A percentile compares a stretch with the other conserved stretches of the same genome.
Conservation (phyloP, 1,284 basidiomycete genomes). For the Cutaneotrichosporon sp. region DNA sequence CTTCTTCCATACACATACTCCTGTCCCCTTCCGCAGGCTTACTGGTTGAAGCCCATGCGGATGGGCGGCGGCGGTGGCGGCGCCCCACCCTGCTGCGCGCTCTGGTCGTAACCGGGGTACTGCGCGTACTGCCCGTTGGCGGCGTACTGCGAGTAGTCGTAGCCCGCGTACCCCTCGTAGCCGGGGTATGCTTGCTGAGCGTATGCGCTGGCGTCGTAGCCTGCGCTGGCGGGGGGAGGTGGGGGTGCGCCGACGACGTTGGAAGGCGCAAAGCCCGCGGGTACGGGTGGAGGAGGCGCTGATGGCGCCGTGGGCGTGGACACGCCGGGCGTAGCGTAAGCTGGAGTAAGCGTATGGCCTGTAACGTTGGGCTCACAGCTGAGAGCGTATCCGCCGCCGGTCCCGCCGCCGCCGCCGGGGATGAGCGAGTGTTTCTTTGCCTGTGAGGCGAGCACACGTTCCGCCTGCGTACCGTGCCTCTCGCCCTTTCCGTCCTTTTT, state of each 20-base stretch:
- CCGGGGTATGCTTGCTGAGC: conserved; percentile 8
- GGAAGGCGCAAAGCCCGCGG: conserved; percentile 50
- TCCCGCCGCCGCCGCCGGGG: conserved; percentile 15
- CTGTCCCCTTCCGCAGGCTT: no score
- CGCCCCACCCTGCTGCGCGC: conserved; percentile 14
- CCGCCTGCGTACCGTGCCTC: conserved; percentile 89
- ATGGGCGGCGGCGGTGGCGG: conserved; percentile 40
- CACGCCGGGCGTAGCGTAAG: conserved; percentile 49
- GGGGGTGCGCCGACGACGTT: conserved; percentile 20
- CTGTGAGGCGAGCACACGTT: conserved; percentile 88
- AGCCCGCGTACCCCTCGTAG: conserved; percentile 11
- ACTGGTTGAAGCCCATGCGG: conserved; percentile 38
- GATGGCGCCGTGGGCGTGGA: conserved; percentile 18
- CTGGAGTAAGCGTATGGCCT: background rate
- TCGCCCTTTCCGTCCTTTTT: conserved; percentile 99
- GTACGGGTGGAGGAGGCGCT: conserved; percentile 7
- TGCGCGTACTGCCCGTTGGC: no score
- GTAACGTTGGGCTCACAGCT: background rate
- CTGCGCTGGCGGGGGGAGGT: conserved; percentile 3
- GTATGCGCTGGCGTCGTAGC: background rate
- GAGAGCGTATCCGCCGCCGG: conserved; percentile 46
- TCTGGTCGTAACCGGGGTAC: conserved; percentile 8
- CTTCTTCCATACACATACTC: no score
- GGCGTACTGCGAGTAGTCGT: conserved; percentile 19
- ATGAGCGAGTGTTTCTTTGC: conserved; percentile 56